These are phyloP conservation scores for Rhynchosporium agropyri DNA, from an alignment of 2,329 filamentous ascomycete species.

Conservation along the genomic window DNA sequence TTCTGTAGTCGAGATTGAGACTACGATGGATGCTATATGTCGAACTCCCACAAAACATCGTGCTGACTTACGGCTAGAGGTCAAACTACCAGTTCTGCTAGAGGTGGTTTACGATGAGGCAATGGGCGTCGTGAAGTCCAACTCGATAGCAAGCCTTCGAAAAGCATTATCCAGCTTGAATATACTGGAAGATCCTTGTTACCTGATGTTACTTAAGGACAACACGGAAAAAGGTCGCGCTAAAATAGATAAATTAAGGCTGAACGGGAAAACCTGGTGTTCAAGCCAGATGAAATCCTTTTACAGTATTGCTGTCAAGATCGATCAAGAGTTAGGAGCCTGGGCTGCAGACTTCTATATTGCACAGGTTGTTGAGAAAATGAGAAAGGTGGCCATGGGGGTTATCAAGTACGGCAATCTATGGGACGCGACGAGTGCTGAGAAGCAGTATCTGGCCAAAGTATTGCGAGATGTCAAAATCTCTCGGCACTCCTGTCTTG, in stretches of 20 bases:
- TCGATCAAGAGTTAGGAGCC: slow-evolving; percentile 61
- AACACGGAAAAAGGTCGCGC: slow-evolving; percentile 47
- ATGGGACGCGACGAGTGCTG: slow-evolving; percentile 48
- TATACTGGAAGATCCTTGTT: slow-evolving; percentile 62
- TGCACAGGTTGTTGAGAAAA: slow-evolving; percentile 46
- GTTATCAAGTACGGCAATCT: slow-evolving; percentile 43
- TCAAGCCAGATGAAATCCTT: slow-evolving; percentile 60
- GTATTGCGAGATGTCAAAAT: slow-evolving; percentile 48
- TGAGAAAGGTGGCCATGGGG: slow-evolving; percentile 49
- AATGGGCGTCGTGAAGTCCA: slow-evolving; percentile 11
- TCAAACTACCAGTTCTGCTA: slow-evolving; percentile 36
- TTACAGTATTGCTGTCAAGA: slow-evolving; percentile 50
- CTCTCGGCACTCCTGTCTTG: slow-evolving; percentile 32
- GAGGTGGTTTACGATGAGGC: slow-evolving; percentile 28
- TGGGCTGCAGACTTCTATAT: slow-evolving; percentile 74
- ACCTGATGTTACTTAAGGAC: slow-evolving; percentile 51
- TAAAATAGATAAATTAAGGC: slow-evolving; percentile 46
- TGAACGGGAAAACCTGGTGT: slow-evolving; percentile 53
- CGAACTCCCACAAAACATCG: slow-evolving; percentile 58
- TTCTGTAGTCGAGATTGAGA: slow-evolving; percentile 46
- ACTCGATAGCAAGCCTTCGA: slow-evolving; percentile 31
- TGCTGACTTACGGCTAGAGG: slow-evolving; percentile 47
- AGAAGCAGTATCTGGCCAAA: slow-evolving; percentile 58
- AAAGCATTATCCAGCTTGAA: slow-evolving; percentile 48
- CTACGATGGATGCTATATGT: slow-evolving; percentile 58